Conservation (phyloP, 83 land plant genomes). For the Picea engelmannii region DNA sequence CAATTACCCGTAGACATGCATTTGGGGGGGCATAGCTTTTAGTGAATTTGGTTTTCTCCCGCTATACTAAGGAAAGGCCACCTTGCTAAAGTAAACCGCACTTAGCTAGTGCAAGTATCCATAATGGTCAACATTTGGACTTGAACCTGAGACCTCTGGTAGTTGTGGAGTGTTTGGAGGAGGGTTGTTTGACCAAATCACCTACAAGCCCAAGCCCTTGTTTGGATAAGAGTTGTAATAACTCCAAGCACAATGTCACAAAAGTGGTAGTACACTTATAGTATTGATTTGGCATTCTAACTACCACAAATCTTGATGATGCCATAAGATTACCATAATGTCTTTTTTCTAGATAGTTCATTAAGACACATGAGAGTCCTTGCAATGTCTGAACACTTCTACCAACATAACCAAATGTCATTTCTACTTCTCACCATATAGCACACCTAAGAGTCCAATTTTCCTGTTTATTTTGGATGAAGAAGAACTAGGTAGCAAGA, state of each 20-base stretch:
- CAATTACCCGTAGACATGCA: too few species aligned
- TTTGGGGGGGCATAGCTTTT: too few species aligned
- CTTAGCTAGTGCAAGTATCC: too few species aligned
- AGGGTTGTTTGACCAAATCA: too few species aligned
- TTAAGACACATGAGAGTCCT: constrained; percentile 85
- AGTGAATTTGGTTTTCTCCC: too few species aligned
- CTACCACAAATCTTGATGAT: constrained; percentile 35
- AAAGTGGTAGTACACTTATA: constrained; percentile 96
- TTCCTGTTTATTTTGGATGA: constrained; percentile 95
- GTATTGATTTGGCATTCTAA: constrained; percentile 80
- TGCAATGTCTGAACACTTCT: constrained; percentile 98
- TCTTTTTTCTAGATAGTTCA: constrained; percentile 84
- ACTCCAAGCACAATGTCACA: constrained; percentile 90
- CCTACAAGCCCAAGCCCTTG: constrained; percentile 5
- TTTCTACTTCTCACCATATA: constrained; percentile 98
- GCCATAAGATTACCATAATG: constrained; percentile 32
- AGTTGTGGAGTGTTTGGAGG: too few species aligned
- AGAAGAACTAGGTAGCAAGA: constrained; percentile 85
- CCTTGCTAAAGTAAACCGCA: too few species aligned
- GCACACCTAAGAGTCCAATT: constrained; percentile 93
- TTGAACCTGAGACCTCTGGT: too few species aligned
- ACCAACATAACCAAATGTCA: constrained; percentile 96
- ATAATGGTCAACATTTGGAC: too few species aligned
- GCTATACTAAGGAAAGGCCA: too few species aligned
- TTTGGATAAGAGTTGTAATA: constrained; percentile 82